These are phyloP conservation scores for Ascochyta rabiei DNA, from an alignment of 2,329 filamentous ascomycete species.

Conservation along the genomic window DNA sequence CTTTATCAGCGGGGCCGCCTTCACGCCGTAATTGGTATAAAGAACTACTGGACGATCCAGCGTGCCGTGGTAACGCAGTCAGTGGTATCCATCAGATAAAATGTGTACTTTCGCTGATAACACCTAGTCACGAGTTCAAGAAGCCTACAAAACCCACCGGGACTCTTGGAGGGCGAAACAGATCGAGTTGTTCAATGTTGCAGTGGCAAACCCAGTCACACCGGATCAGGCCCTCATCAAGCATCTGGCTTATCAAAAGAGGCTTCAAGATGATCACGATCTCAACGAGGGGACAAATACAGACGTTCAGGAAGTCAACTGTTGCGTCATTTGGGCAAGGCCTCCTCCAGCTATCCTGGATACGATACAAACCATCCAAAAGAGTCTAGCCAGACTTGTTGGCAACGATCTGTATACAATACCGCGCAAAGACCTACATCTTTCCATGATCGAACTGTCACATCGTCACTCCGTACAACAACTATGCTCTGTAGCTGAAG, in stretches of 20 bases:
- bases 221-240: constrained; percentile 19
- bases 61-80: constrained; percentile 12
- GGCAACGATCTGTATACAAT: constrained; percentile 17
- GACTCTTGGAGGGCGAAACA: constrained; percentile 5
- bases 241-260: constrained; percentile 12
- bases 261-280: not conserved
- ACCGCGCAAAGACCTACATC: constrained; percentile 11
- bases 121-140: not conserved
- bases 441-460: constrained; percentile 21
- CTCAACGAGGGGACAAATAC: not conserved
- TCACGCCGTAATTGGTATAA: constrained; percentile 20
- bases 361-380: constrained; percentile 6
- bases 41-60: constrained; percentile 18
- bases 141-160: constrained; percentile 16
- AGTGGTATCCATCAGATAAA: not conserved
- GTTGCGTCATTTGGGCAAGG: constrained; percentile 16
- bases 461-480: constrained; percentile 20
- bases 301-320: constrained; percentile 14
- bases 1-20: constrained; percentile 13
- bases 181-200: constrained; percentile 2
- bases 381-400: not conserved
- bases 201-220: constrained; percentile 6
- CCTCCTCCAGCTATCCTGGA: constrained; percentile 3
- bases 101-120: not conserved
- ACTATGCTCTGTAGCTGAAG: constrained; percentile 3